Conservation (phyloP, 129 eudicot species). For the Pulicaria dysenterica region DNA sequence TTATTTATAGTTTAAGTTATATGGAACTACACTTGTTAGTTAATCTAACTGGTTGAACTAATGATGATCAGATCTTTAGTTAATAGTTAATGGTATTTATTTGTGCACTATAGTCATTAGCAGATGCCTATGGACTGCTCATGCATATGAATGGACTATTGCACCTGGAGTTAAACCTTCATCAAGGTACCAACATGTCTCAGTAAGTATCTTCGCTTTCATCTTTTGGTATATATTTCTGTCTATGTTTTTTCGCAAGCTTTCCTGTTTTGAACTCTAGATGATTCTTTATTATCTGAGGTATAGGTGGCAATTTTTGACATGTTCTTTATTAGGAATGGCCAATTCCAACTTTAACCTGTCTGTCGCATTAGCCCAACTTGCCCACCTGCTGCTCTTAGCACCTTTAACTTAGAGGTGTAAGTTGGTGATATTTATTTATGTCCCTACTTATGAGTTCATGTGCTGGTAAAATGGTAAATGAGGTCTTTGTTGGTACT, state of each 20-base stretch:
- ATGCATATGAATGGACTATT: slow-evolving; percentile 99
- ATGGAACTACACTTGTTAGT: neutral
- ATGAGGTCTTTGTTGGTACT: slow-evolving; percentile 95
- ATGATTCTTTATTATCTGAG: neutral
- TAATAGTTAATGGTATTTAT: neutral
- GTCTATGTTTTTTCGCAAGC: neutral
- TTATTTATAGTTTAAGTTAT: slow-evolving; percentile 1
- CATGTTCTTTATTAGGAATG: neutral
- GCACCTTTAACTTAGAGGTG: too few relatives aligned
- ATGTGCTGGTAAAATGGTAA: slow-evolving; percentile 31
- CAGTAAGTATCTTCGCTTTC: slow-evolving; percentile 53
- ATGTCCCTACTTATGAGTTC: slow-evolving; percentile 7
- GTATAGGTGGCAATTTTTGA: neutral
- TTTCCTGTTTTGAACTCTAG: neutral
- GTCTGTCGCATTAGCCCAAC: neutral
- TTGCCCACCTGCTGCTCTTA: neutral
- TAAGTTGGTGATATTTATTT: too few relatives aligned
- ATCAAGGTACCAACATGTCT: slow-evolving; percentile 94
- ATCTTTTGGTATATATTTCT: slow-evolving; percentile 5
- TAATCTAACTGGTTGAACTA: neutral
- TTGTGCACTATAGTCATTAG: slow-evolving; percentile 66
- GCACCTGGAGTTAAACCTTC: slow-evolving; percentile 99
- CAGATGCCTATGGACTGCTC: slow-evolving; percentile 97
- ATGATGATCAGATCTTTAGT: slow-evolving; percentile 4
- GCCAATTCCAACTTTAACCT: neutral